Evolutionary conservation across 305 asterid genomes (phyloP).

Genomic region (Solanum aculeatissimum): DNA sequence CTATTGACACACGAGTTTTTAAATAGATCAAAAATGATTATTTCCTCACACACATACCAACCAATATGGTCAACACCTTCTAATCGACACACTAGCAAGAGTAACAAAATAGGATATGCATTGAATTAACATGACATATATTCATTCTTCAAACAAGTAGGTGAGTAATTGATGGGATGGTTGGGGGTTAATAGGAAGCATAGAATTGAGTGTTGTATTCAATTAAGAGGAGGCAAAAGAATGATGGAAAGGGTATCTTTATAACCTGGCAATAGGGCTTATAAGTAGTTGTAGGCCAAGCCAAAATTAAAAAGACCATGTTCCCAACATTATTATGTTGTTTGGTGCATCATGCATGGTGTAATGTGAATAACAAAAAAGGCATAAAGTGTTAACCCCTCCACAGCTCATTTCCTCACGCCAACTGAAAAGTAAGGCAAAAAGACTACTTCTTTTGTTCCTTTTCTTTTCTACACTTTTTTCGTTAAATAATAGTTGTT

Average conservation of each 20-base stretch:
- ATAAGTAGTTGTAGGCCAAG: slow-evolving; percentile 1
- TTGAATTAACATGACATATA: too few relatives aligned
- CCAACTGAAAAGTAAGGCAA: background rate
- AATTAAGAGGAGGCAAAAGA: background rate
- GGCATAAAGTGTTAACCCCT: background rate
- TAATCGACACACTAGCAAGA: too few relatives aligned
- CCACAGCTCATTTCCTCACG: background rate
- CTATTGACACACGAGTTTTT: background rate
- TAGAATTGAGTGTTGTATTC: background rate
- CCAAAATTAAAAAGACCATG: background rate
- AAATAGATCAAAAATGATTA: background rate
- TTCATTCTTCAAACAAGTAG: background rate
- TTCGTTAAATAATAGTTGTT: too few relatives aligned
- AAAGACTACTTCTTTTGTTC: background rate
- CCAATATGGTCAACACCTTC: background rate
- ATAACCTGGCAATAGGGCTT: background rate
- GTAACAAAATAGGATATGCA: too few relatives aligned
- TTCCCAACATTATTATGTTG: slow-evolving; percentile 2
- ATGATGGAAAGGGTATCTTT: background rate
- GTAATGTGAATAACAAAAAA: background rate
- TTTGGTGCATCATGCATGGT: background rate
- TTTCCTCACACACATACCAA: background rate
- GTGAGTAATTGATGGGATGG: background rate
- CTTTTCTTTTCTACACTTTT: background rate
- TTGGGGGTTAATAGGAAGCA: background rate